phyloP scores from a whole-genome alignment of 2,329 filamentous ascomycete species.

The Aspergillus sp. region DNA sequence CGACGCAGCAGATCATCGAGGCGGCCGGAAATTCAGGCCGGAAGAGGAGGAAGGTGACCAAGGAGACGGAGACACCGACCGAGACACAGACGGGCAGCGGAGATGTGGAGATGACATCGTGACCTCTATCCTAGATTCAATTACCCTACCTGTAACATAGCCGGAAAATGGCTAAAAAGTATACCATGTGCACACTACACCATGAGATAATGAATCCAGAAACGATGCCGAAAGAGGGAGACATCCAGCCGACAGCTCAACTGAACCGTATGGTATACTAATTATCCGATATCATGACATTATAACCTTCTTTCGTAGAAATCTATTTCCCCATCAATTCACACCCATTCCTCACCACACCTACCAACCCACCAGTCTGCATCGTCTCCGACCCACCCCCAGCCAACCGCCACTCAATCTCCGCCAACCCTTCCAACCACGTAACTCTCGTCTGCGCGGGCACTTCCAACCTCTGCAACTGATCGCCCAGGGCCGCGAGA shows the following conservation, averaged over 20 bases:
- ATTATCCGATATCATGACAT: too few species aligned
- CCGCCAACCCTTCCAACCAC: slow-evolving; percentile 88
- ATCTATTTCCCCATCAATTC: slow-evolving; percentile 62
- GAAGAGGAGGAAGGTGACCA: slow-evolving; percentile 67
- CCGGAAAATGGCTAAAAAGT: neutral
- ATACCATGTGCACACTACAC: neutral
- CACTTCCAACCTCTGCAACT: slow-evolving; percentile 80
- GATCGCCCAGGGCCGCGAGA: slow-evolving; percentile 79
- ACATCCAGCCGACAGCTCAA: neutral
- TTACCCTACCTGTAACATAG: slow-evolving; percentile 3
- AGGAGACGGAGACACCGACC: slow-evolving; percentile 13
- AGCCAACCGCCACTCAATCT: slow-evolving; percentile 88
- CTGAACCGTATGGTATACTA: too few species aligned
- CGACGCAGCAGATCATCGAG: slow-evolving; percentile 75
- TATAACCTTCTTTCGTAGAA: too few species aligned
- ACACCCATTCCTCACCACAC: slow-evolving; percentile 81
- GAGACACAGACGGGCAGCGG: slow-evolving; percentile 24
- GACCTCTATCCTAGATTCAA: neutral
- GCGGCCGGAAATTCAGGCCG: slow-evolving; percentile 72
- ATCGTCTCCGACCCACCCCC: slow-evolving; percentile 83
- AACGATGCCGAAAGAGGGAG: neutral
- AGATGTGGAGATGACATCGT: slow-evolving; percentile 34
- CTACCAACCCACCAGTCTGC: slow-evolving; percentile 91
- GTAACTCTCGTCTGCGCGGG: slow-evolving; percentile 82
- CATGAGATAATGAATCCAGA: neutral